Percentiles rank a stretch among this genome's conserved stretches.
phyloP scores from a whole-genome alignment of 306 rosid species.

The Trifolium repens region DNA sequence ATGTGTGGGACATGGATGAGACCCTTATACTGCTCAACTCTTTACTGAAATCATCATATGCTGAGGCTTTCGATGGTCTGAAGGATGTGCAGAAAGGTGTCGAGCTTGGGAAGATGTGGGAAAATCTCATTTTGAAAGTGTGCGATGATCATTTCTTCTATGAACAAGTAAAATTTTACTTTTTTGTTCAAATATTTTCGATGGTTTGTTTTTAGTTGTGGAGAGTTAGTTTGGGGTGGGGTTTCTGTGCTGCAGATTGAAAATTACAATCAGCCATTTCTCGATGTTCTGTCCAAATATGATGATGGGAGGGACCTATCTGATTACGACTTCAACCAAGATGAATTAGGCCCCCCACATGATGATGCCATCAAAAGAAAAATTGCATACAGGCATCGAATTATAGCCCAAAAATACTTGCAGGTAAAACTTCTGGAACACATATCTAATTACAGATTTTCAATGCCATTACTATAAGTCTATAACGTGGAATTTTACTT shows the following conservation, averaged over 20 bases:
- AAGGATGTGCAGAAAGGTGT: constrained; percentile 79
- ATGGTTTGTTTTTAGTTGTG: constrained; percentile 21
- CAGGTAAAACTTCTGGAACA: constrained; percentile 57
- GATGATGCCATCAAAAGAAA: constrained; percentile 75
- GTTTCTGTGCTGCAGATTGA: constrained; percentile 79
- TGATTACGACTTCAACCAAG: constrained; percentile 74
- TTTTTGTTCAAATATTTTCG: constrained; percentile 19
- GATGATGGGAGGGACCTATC: constrained; percentile 88
- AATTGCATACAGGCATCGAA: constrained; percentile 85
- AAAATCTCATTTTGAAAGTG: constrained; percentile 74
- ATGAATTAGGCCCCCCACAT: constrained; percentile 62
- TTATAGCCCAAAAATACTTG: constrained; percentile 64
- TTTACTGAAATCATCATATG: constrained; percentile 76
- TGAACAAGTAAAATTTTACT: constrained; percentile 64
- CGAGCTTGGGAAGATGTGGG: constrained; percentile 87
- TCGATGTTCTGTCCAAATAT: constrained; percentile 58
- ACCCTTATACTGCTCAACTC: constrained; percentile 88
- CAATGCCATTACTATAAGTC: constrained; percentile 11
- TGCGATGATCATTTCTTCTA: constrained; percentile 87
- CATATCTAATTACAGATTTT: constrained; percentile 22
- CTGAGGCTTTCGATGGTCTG: constrained; percentile 64
- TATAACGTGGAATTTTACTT: constrained; percentile 5
- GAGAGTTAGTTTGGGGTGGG: constrained; percentile 37
- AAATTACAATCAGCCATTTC: constrained; percentile 74
- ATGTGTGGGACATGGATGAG: constrained; percentile 97